Base-by-base conservation (phyloP, 2,329 filamentous ascomycete species). In the Aspergillus sclerotialis region DNA sequence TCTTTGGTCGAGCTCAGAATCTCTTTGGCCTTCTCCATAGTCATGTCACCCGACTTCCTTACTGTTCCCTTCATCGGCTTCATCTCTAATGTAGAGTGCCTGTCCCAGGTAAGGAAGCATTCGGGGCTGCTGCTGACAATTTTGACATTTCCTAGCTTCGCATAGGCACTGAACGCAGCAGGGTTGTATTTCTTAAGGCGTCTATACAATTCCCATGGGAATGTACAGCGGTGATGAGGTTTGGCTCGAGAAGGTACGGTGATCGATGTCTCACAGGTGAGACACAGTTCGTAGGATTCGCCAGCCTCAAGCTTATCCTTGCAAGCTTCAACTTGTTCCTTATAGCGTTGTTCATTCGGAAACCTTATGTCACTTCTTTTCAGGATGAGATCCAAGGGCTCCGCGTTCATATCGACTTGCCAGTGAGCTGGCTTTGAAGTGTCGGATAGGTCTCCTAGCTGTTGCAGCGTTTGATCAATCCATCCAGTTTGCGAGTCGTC, bases 11-110 rank as follows among this genome's bases (percentile, higher is more conserved):
- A 75, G 37, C 82, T 77, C 10, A 95, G 74, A 25, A 93, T 76
- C 17, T 67, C 65, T 40, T 81, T 78, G 1, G 90, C 89, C 50
- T 84, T 74, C 4, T 72, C 74, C n/a, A 83, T 69, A 0, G 82
- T 92, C 24, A 82, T 78, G 1, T 68, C 69, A 1, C 70, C 66
- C 0, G 74, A 76, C 50, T 94, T 94, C 48, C 80, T 80, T n/a
- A 95, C 87, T 0, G 90, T 96, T 30, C 90, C 90, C 67, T 96
- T 96, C 78, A 96, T 96, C 0, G 90, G 90, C 6, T 89, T 79
- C 72, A 95, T 92, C 41, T 67, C 62, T 2, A 68, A 47, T 4
- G 54, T 58, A 1, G 60, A 62, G 9, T 53, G 45, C 26, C 72
- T 66, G 26, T 72, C 68, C 76, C 78, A 84, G 36, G 76, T 77